Evolutionary conservation across 2,329 filamentous ascomycete genomes (phyloP), one percentile per base, ranked within the genome.

Genomic region (Diaporthe vexans): DNA sequence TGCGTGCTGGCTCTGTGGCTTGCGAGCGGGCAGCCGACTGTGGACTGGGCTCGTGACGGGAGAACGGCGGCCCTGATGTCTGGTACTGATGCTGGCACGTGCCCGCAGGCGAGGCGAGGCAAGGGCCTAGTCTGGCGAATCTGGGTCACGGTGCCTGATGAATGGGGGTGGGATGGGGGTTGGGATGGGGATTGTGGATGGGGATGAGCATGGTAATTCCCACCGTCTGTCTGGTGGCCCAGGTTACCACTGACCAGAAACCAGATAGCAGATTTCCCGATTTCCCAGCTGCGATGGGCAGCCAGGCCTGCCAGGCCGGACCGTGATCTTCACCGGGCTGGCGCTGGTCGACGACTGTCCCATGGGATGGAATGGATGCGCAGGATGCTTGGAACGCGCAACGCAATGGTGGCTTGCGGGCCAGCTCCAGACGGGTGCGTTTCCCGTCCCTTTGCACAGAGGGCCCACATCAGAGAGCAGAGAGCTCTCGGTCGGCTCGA

Each of bases 351-450:
- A 46, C 33, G 46, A 54, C 48, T 68, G 48, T 52, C 63, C 63
- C 63, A 68, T 68, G 63, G 63, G 69, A 71, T 71, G 69, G 69
- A 71, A 71, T 71, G 69, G 69, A 71, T 71, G 57, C 43, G 51
- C 56, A 71, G 69, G 56, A 59, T 71, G 43, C 69, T 21, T 71
- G 69, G 69, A 71, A 71, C 69, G 69, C 69, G 69, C 69, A 40
- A 54, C 33, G 48, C 63, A 54, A 54, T 68, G 29, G 69, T 61
- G 69, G 69, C 69, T 61, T 58, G 69, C 29, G 29, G n/a, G 51
- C n/a, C 26, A 71, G 4, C 10, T 43, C 40, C 11, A 43, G 17
- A 68, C 19, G 40, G 48, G 48, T 52, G 40, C 58, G 54, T 21
- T 24, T 24, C 15, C 21, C 21, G 11, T 24, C 54, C 68, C 68